A percentile compares a stretch with the other conserved stretches of the same genome.
phyloP scores from a whole-genome alignment of 208 protist genomes.

The Trypanosoma cruzi region DNA sequence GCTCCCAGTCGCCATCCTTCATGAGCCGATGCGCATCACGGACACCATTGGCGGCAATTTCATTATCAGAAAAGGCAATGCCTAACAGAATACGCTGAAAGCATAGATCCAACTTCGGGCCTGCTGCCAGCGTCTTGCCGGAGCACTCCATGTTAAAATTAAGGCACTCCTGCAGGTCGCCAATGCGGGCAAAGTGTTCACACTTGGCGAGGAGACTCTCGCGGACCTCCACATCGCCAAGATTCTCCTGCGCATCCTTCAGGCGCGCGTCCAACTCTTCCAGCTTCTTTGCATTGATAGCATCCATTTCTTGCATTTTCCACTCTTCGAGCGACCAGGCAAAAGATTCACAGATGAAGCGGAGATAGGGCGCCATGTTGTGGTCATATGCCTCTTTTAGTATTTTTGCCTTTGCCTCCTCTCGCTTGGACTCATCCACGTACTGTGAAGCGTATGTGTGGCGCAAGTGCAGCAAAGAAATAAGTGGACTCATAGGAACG shows the following conservation, averaged over 20 bases:
- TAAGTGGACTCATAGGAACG: constrained; percentile 81
- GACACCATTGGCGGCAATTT: constrained; percentile 91
- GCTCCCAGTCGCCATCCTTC: constrained; percentile 99
- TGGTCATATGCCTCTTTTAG: constrained; percentile 71
- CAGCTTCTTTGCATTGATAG: constrained; percentile 75
- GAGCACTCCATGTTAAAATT: constrained; percentile 90
- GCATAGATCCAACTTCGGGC: constrained; percentile 96
- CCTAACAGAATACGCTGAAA: constrained; percentile 97
- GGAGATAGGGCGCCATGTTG: constrained; percentile 92
- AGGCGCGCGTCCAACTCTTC: constrained; percentile 86
- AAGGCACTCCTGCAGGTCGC: constrained; percentile 95
- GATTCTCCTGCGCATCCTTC: constrained; percentile 95
- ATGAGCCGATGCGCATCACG: constrained; percentile 94
- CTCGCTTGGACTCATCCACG: constrained; percentile 69
- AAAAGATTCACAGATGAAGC: constrained; percentile 79
- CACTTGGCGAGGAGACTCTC: constrained; percentile 94
- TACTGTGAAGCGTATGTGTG: constrained; percentile 83
- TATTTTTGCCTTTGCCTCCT: constrained; percentile 71
- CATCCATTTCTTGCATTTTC: constrained; percentile 71
- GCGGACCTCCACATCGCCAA: constrained; percentile 97
- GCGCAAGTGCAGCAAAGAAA: constrained; percentile 78
- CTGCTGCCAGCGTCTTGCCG: constrained; percentile 94
- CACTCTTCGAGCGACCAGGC: constrained; percentile 72
- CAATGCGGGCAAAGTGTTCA: constrained; percentile 94
- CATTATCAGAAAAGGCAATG: constrained; percentile 95